phyloP scores from a whole-genome alignment of 2,329 filamentous ascomycete genomes.

The Orbilia quercus region DNA sequence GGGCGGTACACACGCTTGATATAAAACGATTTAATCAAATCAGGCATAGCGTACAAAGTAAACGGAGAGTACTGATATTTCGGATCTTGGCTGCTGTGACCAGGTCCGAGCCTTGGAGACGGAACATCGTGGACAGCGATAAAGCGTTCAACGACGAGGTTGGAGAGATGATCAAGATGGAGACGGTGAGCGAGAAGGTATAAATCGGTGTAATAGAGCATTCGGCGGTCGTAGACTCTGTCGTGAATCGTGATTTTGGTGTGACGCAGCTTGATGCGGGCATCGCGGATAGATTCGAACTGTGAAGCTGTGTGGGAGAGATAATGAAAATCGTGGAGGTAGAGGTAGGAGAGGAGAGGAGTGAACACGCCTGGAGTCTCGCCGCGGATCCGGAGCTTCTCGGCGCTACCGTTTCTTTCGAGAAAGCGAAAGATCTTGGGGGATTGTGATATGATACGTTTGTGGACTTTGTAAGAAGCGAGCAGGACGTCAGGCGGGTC shows the following conservation, averaged over 20 bases:
- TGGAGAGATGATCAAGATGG: slow-evolving; percentile 2
- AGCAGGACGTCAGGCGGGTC: neutral
- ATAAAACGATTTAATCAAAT: slow-evolving; percentile 19
- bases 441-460: slow-evolving; percentile 18
- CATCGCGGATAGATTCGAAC: neutral
- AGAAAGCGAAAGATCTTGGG: slow-evolving; percentile 2
- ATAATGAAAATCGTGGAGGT: slow-evolving; percentile 31
- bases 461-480: too few species aligned
- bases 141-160: slow-evolving; percentile 19
- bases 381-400: slow-evolving; percentile 10
- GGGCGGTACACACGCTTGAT: slow-evolving; percentile 10
- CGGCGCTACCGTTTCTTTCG: neutral
- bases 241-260: slow-evolving; percentile 12
- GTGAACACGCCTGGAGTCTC: slow-evolving; percentile 5
- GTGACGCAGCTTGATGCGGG: neutral
- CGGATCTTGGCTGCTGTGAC: slow-evolving; percentile 10
- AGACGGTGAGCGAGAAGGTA: slow-evolving; percentile 16
- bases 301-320: slow-evolving; percentile 10
- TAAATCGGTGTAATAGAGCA: slow-evolving; percentile 29
- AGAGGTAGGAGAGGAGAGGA: slow-evolving; percentile 22
- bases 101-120: slow-evolving; percentile 3
- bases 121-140: slow-evolving; percentile 27
- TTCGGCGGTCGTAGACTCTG: slow-evolving; percentile 8
- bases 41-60: slow-evolving; percentile 36
- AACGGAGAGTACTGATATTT: slow-evolving; percentile 18